Base-by-base conservation (phyloP, 2,329 filamentous ascomycete species). In the Fusarium xylarioides region DNA sequence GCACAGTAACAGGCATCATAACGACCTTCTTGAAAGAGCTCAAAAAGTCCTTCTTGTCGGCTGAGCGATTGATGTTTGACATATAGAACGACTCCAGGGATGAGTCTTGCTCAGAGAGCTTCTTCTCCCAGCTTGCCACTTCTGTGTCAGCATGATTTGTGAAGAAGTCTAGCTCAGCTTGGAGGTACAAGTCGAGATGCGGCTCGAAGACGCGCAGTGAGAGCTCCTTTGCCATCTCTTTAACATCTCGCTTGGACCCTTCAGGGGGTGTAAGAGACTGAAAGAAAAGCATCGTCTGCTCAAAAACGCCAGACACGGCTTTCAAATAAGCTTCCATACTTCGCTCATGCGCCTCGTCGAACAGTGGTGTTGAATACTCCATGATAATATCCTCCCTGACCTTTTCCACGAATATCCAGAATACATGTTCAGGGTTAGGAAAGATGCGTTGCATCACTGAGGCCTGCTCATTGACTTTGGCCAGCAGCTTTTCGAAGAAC, bases 1-100 rank as follows among this genome's bases (percentile, higher is more conserved):
- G 85, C 14, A 95, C 95, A 58, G 94, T 97, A 54, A 99, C 95
- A 5, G 96, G 96, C 91, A 97, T 97, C 95, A 99, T 98, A 73
- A 99, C 93, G 14, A 99, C 96, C 82, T 98, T 98, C 80, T 95
- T 98, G 86, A 99, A 99, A 0, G 95, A 97, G 50, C 92, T 96
- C 69, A 99, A 81, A 77, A 99, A 99, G 80, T 99, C 96, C 75
- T 95, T 94, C 83, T 99, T 99, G 72, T 97, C 96, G 2, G 95
- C 96, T 80, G 97, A 95, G 32, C 96, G 90, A 79, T 95, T 98
- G 79, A 98, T 91, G 80, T 95, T 98, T 30, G 92, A 93, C 95
- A 98, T 98, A 83, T 95, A 96, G 79, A 97, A 97, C 0, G 93
- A 96, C 82, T 99, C 96, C 0, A 93, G 91, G 5, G 92, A 93